A percentile compares a stretch with the other conserved stretches of the same genome.
phyloP scores from a whole-genome alignment of 768 basidiomycete genomes.

The Gloeopeniophorella convolvens region DNA sequence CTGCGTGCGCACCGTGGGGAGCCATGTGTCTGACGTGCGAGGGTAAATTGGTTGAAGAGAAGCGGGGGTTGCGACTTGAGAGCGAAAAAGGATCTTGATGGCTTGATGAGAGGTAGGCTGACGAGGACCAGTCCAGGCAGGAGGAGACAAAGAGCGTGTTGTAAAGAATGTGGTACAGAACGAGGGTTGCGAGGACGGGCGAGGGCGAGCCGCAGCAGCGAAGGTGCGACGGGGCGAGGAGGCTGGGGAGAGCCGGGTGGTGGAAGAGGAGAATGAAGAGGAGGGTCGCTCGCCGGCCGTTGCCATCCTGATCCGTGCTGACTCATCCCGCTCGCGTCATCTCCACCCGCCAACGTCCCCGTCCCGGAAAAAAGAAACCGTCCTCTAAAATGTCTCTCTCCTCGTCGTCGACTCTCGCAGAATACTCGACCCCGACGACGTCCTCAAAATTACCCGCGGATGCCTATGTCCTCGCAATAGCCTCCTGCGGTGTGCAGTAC shows the following conservation, averaged over 20 bases:
- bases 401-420: slow-evolving; percentile 26
- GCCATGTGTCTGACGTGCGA: slow-evolving; percentile 9
- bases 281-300: slow-evolving; percentile 8
- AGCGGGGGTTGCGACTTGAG: neutral
- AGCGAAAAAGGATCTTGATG: neutral
- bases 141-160: slow-evolving; percentile 11
- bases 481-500: slow-evolving; percentile 39
- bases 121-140: neutral
- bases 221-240: slow-evolving; percentile 10
- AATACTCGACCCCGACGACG: slow-evolving; percentile 25
- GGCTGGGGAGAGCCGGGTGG: slow-evolving; percentile 3
- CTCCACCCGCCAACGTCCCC: neutral
- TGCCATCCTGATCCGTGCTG: no score
- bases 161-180: slow-evolving; percentile 27
- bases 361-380: neutral
- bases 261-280: slow-evolving; percentile 21
- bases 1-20: slow-evolving; percentile 7
- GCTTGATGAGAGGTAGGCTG: neutral
- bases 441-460: slow-evolving; percentile 33
- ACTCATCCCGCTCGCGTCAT: no score
- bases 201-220: slow-evolving; percentile 22
- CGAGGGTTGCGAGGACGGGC: slow-evolving; percentile 23
- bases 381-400: slow-evolving; percentile 28
- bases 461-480: slow-evolving; percentile 58
- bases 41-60: neutral